Evolutionary conservation across 2,329 filamentous ascomycete species (phyloP), one percentile per base, ranked within the genome.

Genomic region (Aspergillus sp.): DNA sequence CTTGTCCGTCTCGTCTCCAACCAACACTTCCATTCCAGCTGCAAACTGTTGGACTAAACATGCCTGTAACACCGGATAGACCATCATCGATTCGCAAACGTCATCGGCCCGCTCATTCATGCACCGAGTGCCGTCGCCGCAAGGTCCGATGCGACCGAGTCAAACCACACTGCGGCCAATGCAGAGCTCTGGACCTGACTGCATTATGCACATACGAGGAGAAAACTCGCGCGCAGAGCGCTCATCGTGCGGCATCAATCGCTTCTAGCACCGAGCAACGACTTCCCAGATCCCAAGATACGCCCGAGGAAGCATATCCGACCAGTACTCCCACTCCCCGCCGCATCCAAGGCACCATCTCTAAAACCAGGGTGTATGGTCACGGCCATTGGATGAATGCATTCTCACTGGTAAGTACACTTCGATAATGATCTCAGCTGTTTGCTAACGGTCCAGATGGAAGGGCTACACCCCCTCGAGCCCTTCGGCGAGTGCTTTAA

Each of bases 71-170:
- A 31, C 27, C 8, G 9, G 27, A 11, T 2, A 31, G 27, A 31
- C 14, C 35, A 37, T 43, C 17, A 9, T 12, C 21, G 19, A 6
- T 39, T 11, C 52, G 44, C 12, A 66, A 60, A 56, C 64, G 66
- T 12, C 59, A 59, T 6, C 61, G 67, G 17, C 60, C 65, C 2
- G 59, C 68, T 7, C 49, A 60, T 25, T 66, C 69, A 7, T 73
- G 70, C 23, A 47, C 61, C 11, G 66, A 71, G 51, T 73, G 69
- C 44, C 64, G 69, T 7, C 67, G 70, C 5, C 66, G 69, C 17
- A 73, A 73, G 59, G 61, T 73, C 31, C 63, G 62, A 56, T 73
- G 70, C 55, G 67, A 73, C 35, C 67, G 69, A 19, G 48, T 27
- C 2, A 59, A 54, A 11, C 69, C 51, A 11, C 44, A 67, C 3